Base-by-base conservation (phyloP, 1,284 basidiomycete species). In the Trichosporon asahii region DNA sequence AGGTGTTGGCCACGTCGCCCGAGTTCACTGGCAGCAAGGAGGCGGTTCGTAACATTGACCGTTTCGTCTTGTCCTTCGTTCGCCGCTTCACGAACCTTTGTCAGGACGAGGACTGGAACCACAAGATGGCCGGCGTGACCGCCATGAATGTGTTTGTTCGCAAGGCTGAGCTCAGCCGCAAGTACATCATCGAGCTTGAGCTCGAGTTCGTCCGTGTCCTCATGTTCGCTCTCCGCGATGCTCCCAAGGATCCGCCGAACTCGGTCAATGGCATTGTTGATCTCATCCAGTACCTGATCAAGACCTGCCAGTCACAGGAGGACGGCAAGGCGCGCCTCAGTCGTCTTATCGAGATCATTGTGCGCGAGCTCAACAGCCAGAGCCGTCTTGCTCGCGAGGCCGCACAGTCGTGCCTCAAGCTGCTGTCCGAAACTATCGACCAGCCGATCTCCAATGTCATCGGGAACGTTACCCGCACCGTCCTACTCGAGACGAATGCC, bases 201-300 rank as follows among this genome's bases (percentile, higher is more conserved):
- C 88, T 93, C 60, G 96, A 99, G 76, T 90, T 98, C 73, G 89
- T 95, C 66, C 90, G 95, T 61, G 95, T 93, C 4, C 87, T 99
- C 37, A 86, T 99, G 61, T 95, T 95, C 79, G 92, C 96, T 73
- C 86, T 99, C 65, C 98, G 99, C 80, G 96, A 99, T 80, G 92
- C 98, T 80, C 95, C 97, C 0, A 89, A 89, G 74, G 95, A 99
- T 75, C 88, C 95, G 55, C 93, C 94, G 0, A 88, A 89, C 25
- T 90, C 95, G 75, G 89, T 95, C 40, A 88, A 90, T 46, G 88
- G 91, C 66, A 91, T 98, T 46, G 86, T 90, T 29, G 89, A 92
- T 67, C 90, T 94, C 35, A 86, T 99, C 67, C 88, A 89, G 70
- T 87, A 88, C 68, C 89, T 98, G 66, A 85, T 99, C 67, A 87